phyloP scores from a whole-genome alignment of 495 filamentous ascomycete genomes.

The Tuber umbilicatum region DNA sequence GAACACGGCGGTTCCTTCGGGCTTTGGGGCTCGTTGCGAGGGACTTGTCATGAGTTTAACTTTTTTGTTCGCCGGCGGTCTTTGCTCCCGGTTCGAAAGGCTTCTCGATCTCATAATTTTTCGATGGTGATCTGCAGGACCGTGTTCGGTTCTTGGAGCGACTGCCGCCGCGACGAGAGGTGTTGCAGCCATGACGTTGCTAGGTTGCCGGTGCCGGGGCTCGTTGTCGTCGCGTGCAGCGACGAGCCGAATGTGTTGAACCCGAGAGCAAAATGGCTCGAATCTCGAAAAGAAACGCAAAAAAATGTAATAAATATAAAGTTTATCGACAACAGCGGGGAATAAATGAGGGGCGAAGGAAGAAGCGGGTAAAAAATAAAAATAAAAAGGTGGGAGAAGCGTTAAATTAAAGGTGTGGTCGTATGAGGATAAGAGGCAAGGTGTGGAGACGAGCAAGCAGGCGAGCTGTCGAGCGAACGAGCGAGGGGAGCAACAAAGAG shows the following conservation, averaged over 20 bases:
- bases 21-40: background rate
- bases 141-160: background rate
- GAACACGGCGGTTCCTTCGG: background rate
- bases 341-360: conserved; percentile 1
- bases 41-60: conserved; percentile 12
- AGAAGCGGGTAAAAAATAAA: background rate
- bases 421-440: background rate
- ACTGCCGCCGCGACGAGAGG: conserved; percentile 3
- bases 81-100: conserved; percentile 7
- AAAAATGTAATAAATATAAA: background rate
- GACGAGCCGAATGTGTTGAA: background rate
- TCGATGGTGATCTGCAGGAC: conserved; percentile 2
- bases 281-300: background rate
- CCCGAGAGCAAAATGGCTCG: background rate
- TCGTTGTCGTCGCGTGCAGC: conserved; percentile 2
- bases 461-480: conserved; percentile 1
- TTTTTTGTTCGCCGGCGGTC: conserved; percentile 30
- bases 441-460: conserved; percentile 3
- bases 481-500: background rate
- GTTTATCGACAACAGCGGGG: background rate
- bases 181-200: conserved; percentile 3
- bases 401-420: conserved; percentile 5
- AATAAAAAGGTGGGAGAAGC: conserved; percentile 1
- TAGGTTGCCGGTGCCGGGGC: background rate
- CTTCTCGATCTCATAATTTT: background rate